Conservation (phyloP, 2,329 filamentous ascomycete species). For the Endothia cerciana region DNA sequence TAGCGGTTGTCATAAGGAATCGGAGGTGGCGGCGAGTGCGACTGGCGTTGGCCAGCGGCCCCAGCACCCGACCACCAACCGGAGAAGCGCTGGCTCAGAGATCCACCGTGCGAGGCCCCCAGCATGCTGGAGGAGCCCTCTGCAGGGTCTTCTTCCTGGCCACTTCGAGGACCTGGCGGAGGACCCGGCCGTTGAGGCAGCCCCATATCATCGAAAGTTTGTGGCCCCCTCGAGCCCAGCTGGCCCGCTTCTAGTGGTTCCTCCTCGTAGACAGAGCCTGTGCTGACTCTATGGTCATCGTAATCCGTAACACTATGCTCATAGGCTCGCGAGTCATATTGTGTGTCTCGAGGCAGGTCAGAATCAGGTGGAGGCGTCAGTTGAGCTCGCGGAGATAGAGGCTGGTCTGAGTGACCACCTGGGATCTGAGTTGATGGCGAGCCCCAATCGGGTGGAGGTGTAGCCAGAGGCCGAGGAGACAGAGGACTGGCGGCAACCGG, state of each 20-base stretch:
- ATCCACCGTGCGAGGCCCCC: conserved; percentile 9
- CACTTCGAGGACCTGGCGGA: neutral
- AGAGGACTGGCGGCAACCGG: conserved; percentile 22
- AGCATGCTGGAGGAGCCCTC: conserved; percentile 11
- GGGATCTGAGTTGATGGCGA: neutral
- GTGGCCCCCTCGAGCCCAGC: conserved; percentile 4
- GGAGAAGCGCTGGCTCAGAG: conserved; percentile 17
- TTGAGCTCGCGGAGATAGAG: neutral
- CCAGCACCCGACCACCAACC: conserved; percentile 22
- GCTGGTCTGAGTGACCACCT: neutral
- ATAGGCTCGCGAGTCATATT: neutral
- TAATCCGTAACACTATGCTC: neutral
- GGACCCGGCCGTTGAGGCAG: conserved; percentile 11
- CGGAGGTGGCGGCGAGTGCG: conserved; percentile 23
- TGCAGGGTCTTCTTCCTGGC: conserved; percentile 21
- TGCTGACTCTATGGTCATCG: neutral
- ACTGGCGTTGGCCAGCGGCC: neutral
- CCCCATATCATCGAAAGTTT: conserved; percentile 25
- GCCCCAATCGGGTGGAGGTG: conserved; percentile 19
- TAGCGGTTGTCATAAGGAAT: conserved; percentile 23
- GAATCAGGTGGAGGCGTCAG: conserved; percentile 7
- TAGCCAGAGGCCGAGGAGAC: conserved; percentile 22
- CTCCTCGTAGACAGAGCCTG: conserved; percentile 20
- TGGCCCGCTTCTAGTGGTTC: neutral
- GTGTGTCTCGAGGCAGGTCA: neutral